A percentile compares a stretch with the other conserved stretches of the same genome.
These are phyloP conservation scores for Globisporangium barbulae DNA, from an alignment of 352 stramenopile genomes.

Conservation along the genomic window DNA sequence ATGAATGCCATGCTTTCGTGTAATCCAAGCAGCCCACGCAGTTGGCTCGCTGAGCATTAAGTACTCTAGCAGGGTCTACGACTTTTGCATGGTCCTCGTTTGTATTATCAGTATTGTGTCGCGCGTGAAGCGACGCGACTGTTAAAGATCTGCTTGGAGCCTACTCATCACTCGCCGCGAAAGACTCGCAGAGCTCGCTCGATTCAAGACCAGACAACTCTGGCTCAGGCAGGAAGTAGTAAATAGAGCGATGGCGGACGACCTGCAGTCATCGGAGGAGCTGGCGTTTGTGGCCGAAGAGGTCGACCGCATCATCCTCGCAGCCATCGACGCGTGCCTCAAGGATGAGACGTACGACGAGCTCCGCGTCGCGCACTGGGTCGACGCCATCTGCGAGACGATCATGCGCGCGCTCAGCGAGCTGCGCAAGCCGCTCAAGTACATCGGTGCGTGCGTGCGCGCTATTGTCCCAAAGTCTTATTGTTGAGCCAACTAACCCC, in stretches of 20 bases:
- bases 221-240: not conserved
- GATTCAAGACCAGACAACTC: not conserved
- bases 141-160: conserved; percentile 2
- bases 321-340: conserved; percentile 76
- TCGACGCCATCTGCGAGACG: conserved; percentile 89
- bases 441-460: conserved; percentile 47
- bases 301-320: conserved; percentile 86
- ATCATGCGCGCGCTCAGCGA: conserved; percentile 86
- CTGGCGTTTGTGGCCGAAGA: conserved; percentile 90
- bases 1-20: too few species aligned
- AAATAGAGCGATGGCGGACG: conserved; percentile 55
- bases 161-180: not conserved
- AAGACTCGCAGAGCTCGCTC: not conserved
- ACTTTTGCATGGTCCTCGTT: too few species aligned
- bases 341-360: conserved; percentile 89
- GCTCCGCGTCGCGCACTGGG: conserved; percentile 80
- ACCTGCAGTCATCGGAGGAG: conserved; percentile 87
- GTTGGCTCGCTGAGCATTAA: too few species aligned
- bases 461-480: too few species aligned
- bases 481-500: conserved; percentile 9
- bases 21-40: too few species aligned
- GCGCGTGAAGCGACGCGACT: conserved; percentile 31
- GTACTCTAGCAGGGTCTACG: too few species aligned
- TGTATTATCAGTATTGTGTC: not conserved
- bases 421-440: conserved; percentile 92